phyloP scores from a whole-genome alignment of 192 early-diverging fungal species.

The Podila epicladia region DNA sequence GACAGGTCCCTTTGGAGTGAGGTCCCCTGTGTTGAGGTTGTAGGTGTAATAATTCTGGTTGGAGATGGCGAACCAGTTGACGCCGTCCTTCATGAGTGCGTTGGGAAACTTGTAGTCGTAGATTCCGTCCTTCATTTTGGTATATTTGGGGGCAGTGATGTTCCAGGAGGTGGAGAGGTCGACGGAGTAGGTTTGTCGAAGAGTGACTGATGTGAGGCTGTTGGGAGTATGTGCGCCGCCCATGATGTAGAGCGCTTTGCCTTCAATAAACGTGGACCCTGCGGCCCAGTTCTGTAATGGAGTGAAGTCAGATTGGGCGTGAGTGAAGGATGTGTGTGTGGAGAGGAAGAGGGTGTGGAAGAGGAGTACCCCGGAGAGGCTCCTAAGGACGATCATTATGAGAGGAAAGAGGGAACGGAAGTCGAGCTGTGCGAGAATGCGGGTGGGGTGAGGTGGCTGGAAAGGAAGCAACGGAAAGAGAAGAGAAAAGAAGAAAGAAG shows the following conservation, averaged over 20 bases:
- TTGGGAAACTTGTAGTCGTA: neutral
- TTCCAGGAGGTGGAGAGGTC: constrained; percentile 16
- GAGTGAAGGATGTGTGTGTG: neutral
- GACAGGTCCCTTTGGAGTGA: neutral
- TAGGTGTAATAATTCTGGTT: neutral
- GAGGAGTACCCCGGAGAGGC: neutral
- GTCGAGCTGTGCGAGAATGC: neutral
- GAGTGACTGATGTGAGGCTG: neutral
- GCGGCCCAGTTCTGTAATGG: neutral
- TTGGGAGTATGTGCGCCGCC: neutral
- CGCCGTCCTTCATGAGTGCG: neutral
- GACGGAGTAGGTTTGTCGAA: constrained; percentile 5
- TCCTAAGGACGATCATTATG: neutral
- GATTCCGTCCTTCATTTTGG: neutral
- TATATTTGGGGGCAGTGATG: neutral
- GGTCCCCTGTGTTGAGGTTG: neutral
- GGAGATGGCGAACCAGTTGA: neutral
- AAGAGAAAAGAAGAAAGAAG: neutral
- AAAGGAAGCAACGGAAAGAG: neutral
- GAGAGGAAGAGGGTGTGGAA: neutral
- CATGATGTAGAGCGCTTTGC: constrained; percentile 6
- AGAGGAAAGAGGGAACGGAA: neutral
- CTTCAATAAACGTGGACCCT: neutral
- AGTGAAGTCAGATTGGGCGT: neutral
- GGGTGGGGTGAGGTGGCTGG: neutral